These are phyloP conservation scores for Penicillium malachiteum DNA, from an alignment of 495 filamentous ascomycete genomes.

Conservation along the genomic window DNA sequence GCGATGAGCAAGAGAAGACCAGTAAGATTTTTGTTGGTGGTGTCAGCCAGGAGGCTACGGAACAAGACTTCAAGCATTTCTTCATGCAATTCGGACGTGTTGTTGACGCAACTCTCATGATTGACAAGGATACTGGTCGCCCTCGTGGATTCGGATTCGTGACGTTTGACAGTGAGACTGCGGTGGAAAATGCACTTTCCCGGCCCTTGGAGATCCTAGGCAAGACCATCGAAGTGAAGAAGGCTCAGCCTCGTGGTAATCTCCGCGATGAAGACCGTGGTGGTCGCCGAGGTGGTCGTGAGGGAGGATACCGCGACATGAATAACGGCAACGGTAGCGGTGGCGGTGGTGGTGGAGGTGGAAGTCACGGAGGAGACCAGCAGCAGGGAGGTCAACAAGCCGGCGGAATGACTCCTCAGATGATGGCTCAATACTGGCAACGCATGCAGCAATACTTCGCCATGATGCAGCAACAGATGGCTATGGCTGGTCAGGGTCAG, in stretches of 20 bases:
- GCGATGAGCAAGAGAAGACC: slow-evolving; percentile 96
- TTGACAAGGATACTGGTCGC: slow-evolving; percentile 97
- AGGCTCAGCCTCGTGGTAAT: slow-evolving; percentile 93
- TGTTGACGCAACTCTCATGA: slow-evolving; percentile 97
- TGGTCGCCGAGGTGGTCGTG: slow-evolving; percentile 49
- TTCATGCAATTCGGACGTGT: slow-evolving; percentile 96
- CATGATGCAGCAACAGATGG: slow-evolving; percentile 85
- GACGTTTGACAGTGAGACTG: slow-evolving; percentile 93
- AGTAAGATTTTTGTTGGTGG: slow-evolving; percentile 98
- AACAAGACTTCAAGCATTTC: slow-evolving; percentile 92
- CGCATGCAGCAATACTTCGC: slow-evolving; percentile 95
- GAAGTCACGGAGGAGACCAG: slow-evolving; percentile 25
- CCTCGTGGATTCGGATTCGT: slow-evolving; percentile 98
- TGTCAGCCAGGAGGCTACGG: slow-evolving; percentile 94
- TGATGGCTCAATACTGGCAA: slow-evolving; percentile 98
- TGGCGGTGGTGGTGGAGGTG: slow-evolving; percentile 19
- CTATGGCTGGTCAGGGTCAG: slow-evolving; percentile 43
- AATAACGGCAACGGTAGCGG: slow-evolving; percentile 28
- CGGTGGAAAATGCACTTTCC: slow-evolving; percentile 85
- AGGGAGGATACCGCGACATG: slow-evolving; percentile 59
- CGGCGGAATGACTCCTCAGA: slow-evolving; percentile 79
- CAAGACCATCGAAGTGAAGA: slow-evolving; percentile 97
- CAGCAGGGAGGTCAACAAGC: slow-evolving; percentile 48
- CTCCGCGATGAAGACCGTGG: slow-evolving; percentile 85
- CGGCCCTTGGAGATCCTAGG: slow-evolving; percentile 85